Conservation (phyloP, 1,284 basidiomycete genomes). For the Malassezia psittaci region DNA sequence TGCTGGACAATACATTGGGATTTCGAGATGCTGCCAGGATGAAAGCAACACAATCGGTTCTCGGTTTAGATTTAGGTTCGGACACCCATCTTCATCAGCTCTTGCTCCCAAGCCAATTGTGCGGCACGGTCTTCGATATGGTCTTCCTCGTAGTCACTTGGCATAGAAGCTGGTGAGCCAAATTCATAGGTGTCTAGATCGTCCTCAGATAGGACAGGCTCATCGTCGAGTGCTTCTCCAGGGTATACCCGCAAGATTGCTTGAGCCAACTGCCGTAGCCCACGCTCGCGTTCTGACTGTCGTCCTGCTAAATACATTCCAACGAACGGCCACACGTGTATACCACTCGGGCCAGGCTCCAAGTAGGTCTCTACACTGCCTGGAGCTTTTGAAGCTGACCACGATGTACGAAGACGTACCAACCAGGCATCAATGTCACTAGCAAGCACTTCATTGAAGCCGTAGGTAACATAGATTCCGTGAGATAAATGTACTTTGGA, state of each 20-base stretch:
- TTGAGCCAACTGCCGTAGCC: conserved; percentile 34
- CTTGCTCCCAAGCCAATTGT: conserved; percentile 11
- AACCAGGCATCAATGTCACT: conserved; percentile 40
- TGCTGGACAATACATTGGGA: too few species aligned
- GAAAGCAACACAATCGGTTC: not conserved
- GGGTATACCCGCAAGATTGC: conserved; percentile 21
- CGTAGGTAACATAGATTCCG: conserved; percentile 39
- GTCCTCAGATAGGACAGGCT: not conserved
- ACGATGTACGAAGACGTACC: conserved; percentile 14
- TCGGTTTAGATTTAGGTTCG: not conserved
- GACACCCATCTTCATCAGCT: conserved; percentile 2
- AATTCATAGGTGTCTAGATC: not conserved
- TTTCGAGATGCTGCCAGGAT: not conserved
- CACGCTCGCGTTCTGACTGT: conserved; percentile 36
- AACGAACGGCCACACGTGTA: conserved; percentile 47
- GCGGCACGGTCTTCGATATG: not conserved
- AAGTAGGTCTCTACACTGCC: conserved; percentile 31
- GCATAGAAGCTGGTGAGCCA: conserved; percentile 14
- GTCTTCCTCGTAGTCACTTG: conserved; percentile 10
- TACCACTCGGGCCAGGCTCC: conserved; percentile 36
- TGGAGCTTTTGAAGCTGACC: not conserved
- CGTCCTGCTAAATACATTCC: conserved; percentile 39
- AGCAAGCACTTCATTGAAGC: conserved; percentile 36
- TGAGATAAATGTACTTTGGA: conserved; percentile 23
- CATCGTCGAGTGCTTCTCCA: not conserved